phyloP scores from a whole-genome alignment of 805 yeast species.

The Ogataea wickerhamii region DNA sequence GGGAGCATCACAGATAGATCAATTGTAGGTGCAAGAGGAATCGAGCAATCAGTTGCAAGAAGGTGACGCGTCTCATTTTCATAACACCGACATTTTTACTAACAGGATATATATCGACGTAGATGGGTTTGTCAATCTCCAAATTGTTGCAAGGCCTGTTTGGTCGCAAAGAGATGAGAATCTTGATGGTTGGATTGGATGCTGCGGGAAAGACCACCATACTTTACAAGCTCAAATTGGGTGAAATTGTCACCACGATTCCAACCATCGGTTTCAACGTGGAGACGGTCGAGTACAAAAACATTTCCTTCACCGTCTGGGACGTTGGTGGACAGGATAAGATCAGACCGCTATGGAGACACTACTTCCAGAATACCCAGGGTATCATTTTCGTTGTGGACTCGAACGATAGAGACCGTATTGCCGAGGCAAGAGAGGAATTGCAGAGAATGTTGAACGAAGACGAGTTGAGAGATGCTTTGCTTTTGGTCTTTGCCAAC shows the following conservation, averaged over 20 bases:
- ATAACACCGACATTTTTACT: conserved; percentile 3
- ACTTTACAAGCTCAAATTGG: conserved; percentile 88
- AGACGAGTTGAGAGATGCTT: conserved; percentile 96
- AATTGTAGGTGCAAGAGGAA: neutral
- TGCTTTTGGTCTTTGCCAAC: conserved; percentile 93
- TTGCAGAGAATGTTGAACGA: conserved; percentile 97
- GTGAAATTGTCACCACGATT: conserved; percentile 93
- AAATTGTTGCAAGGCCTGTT: conserved; percentile 92
- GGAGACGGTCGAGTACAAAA: conserved; percentile 95
- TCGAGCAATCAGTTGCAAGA: neutral
- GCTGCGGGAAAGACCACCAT: conserved; percentile 99
- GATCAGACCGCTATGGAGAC: conserved; percentile 98
- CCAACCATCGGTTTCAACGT: conserved; percentile 98
- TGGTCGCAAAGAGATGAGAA: conserved; percentile 98
- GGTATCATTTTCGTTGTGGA: conserved; percentile 98
- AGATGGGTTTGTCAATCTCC: conserved; percentile 95
- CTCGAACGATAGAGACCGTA: conserved; percentile 97
- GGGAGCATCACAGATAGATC: neutral
- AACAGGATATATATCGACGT: conserved; percentile 3
- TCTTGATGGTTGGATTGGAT: conserved; percentile 96
- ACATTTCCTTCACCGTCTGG: conserved; percentile 96
- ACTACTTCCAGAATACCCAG: conserved; percentile 97
- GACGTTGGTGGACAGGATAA: conserved; percentile 99
- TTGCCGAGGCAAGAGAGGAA: conserved; percentile 96
- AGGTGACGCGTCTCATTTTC: neutral